Base-by-base conservation (phyloP, 306 rosid genomes). In the Gastrolobium bilobum region DNA sequence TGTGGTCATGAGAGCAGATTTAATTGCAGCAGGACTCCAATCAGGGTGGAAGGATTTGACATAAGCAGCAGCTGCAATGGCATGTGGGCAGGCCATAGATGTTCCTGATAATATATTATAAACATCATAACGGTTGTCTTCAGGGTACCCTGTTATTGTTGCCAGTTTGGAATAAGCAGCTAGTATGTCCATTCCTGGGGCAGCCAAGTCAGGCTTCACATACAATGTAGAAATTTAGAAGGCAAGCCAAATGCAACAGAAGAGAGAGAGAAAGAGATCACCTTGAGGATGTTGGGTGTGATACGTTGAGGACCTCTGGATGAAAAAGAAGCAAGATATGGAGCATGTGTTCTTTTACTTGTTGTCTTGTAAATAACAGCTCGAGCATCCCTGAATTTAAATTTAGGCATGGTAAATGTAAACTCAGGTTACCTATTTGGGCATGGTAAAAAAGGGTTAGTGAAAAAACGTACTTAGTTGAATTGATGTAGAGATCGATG, bases 21-120 rank as follows among this genome's bases (percentile, higher is more conserved):
- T 94, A 84, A 94, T 81, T n/a, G 98, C 97, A 34, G 97, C 93
- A 10, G 97, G 97, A 39, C 88, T 89, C 98, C 98, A 92, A 9
- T 88, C 84, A 5, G 96, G 96, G 83, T 94, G 98, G 85, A 90
- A 88, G 73, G 96, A 82, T 83, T 90, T 90, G 92, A 92, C 88
- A 56, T 85, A 90, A 37, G 94, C 96, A 4, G 97, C 97, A 9
- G 97, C 88, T 0, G 90, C 97, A 1, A 82, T n/a, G 30, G 65
- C 98, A 71, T 94, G 98, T 7, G 97, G 97, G 82, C 93, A 90
- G 4, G 98, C 66, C 97, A 94, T 94, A 20, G 97, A 94, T 58
- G 99, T 94, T 73, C 99, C 97, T 51, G 97, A 92, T 4, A 89
- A 1, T 42, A 94, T 86, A 46, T 90, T 90, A 74, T 84, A 94